Evolutionary conservation across 177 flowering plant species (phyloP), one percentile per base, ranked within the genome.

Genomic region (Vitis hybrid): DNA sequence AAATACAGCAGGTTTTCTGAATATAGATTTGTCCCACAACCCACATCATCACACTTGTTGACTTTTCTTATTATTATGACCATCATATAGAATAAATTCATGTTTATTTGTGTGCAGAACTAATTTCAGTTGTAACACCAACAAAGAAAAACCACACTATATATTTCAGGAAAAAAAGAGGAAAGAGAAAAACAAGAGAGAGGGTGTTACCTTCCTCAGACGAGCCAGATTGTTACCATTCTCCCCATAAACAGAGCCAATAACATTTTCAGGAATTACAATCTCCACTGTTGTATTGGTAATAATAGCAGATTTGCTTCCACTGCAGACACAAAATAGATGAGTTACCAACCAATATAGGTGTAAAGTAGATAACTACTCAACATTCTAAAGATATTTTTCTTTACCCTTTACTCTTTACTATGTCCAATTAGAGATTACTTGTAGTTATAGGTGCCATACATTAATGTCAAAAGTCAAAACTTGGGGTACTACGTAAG

Each of bases 181-280:
- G 13, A 13, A 26, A 5, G 22, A 7, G 22, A 26, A 67, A 51
- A 56, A 45, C 39, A 33, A 29, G 61, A 62, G 55, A 45, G 14
- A 11, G 10, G n/a, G 33, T 39, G 14, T 20, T 79, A 93, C 94
- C 90, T 91, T 90, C 85, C 89, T 87, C 29, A 93, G 74, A 31
- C 90, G 88, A 66, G 75, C 72, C 76, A 91, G 79, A 78, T 90
- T 91, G 70, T 73, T 77, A 50, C 94, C 95, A 72, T 84, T 83
- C 68, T 88, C 92, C 53, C 97, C 97, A 82, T 90, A 89, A 31
- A 93, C 87, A 63, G 82, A 81, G 39, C 82, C 81, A 76, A 93
- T 53, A 45, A 76, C 81, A 74, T 79, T 67, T 58, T 82, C 86
- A 62, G 98, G 91, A 75, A 93, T 81, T 31, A 77, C 51, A 67